Base-by-base conservation (phyloP, 1,284 basidiomycete genomes). In the Sporisorium graminicola region DNA sequence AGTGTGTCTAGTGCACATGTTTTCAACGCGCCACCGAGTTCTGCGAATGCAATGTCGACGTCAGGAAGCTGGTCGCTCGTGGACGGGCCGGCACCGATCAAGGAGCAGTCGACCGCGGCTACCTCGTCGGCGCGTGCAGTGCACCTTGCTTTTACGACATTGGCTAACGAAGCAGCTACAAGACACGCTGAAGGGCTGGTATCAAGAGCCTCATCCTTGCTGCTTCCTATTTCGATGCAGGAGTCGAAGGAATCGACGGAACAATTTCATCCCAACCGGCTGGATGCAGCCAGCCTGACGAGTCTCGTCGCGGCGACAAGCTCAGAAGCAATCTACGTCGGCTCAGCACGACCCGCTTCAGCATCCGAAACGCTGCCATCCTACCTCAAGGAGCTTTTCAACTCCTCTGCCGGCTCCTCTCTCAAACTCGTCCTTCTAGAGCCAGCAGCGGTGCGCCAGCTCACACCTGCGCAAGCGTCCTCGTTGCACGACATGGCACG, bases 1-100 rank as follows among this genome's bases (percentile, higher is more conserved):
- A 71, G 68, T 24, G 54, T 76, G 0, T 61, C 54, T 14, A 52
- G 58, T 20, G 47, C 66, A 14, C 31, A 33, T 10, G 68, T 44
- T 5, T 71, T 71, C 29, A 24, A 42, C 22, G 27, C 63, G 29
- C 37, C 65, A 13, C 26, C 18, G n/a, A 20, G 22, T 24, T 26
- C 31, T 13, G 40, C 59, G 5, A 50, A 52, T 16, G 27, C 44
- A 0, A 51, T 67, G 54, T n/a, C 73, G n/a, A 53, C 59, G 1
- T 75, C 73, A 14, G 73, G 59, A 0, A 70, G 63, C 47, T 75
- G 67, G 73, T 59, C 56, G n/a, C 52, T 70, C 5, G 63, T 70
- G 16, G 67, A 66, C 13, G 42, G 59, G 0, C 64, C 73, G 3
- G 46, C 66, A 8, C 54, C 60, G 14, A 61, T 54, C 47, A 65